Evolutionary conservation across 257 asterid genomes (phyloP), one percentile per base, ranked within the genome.

Genomic region (Gentiana dahurica): DNA sequence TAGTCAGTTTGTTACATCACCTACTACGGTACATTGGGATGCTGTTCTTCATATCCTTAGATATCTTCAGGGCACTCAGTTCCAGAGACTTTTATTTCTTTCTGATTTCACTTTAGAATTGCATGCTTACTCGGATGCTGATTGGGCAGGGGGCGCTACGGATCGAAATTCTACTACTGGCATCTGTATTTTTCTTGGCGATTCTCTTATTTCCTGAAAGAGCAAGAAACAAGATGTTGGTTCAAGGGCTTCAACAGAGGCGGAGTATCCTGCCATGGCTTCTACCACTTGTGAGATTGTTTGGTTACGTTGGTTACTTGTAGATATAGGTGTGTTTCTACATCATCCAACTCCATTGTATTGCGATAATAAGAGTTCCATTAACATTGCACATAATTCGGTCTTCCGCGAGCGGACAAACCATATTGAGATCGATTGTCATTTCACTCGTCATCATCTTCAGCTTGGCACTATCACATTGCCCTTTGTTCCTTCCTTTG

Each of bases 251-350:
- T 24, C 24, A 24, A 24, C 24, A 24, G 24, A 24, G 24, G 24
- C 24, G 24, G 24, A 24, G 51, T 47, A 47, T 47, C 11, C 4
- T 47, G 2, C 12, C 12, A 4, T 47, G 11, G 0, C 51, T 47
- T 47, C 36, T 51, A 13, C 55, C 32, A 51, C 55, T 2, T 5
- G 11, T 4, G 55, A 51, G 35, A 51, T 51, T 32, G 36, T 32
- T 56, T 55, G 44, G 59, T 11, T 55, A 11, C 59, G 50, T 56
- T 38, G 60, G 38, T 10, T 32, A 11, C 35, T 24, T 15, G n/a
- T 36, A 6, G 9, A 55, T 44, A 55, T 55, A 34, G 48, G 48
- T 55, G 49, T 55, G 12, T 11, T 34, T 6, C 48, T 12, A 3
- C 7, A 12, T 37, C 3, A 13, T 1, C 35, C 46, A 3, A 55